A percentile compares a stretch with the other conserved stretches of the same genome.
Conservation (phyloP, 345 rosid species). For the Eutrema japonicum region DNA sequence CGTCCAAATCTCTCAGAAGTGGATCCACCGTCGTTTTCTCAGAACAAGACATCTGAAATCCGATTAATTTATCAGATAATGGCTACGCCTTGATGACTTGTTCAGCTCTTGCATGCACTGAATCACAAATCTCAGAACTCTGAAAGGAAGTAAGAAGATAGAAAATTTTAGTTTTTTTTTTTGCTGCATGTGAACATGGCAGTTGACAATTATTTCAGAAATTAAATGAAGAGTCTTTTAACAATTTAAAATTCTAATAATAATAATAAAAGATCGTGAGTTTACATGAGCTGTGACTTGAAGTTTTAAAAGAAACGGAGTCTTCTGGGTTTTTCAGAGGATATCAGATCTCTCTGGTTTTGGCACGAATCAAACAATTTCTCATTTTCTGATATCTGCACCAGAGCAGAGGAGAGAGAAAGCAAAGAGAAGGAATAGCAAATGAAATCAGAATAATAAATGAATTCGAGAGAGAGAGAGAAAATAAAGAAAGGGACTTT, state of each 20-base stretch:
- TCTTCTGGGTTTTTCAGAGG: background rate
- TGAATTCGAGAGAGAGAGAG: constrained; percentile 39
- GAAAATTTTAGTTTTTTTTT: background rate
- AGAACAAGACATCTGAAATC: constrained; percentile 48
- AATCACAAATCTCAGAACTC: constrained; percentile 21
- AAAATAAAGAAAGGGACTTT: background rate
- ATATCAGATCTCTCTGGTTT: constrained; percentile 22
- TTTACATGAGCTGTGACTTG: constrained; percentile 31
- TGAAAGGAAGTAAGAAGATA: constrained; percentile 2
- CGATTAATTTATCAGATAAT: background rate
- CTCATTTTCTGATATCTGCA: background rate
- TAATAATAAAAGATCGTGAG: constrained; percentile 30
- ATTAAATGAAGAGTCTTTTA: constrained; percentile 31
- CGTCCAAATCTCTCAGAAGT: constrained; percentile 77
- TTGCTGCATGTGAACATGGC: constrained; percentile 54
- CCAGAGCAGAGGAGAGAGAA: background rate
- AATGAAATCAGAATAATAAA: constrained; percentile 10
- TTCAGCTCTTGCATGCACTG: constrained; percentile 23
- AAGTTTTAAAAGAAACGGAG: background rate
- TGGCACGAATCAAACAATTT: constrained; percentile 5
- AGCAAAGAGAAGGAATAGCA: background rate
- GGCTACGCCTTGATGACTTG: constrained; percentile 8
- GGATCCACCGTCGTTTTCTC: constrained; percentile 59
- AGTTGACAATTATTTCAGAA: constrained; percentile 41
- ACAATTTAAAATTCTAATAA: constrained; percentile 13